Evolutionary conservation across 2,329 filamentous ascomycete genomes (phyloP).

Genomic region (Fusarium equiseti): DNA sequence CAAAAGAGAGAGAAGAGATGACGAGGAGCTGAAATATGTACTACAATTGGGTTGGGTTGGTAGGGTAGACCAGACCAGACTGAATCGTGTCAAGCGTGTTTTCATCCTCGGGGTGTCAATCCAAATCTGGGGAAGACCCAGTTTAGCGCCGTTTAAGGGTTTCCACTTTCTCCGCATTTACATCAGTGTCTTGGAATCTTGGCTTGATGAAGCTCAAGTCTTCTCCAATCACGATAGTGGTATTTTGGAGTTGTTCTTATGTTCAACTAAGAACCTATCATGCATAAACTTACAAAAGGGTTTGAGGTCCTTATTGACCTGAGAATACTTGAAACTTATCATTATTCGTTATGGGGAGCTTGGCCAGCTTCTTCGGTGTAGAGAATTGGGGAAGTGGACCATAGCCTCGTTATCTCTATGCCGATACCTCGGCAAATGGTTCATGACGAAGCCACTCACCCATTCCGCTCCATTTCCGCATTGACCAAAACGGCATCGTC

Average conservation of each 20-base stretch:
- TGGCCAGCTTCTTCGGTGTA: neutral
- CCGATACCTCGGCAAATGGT: constrained; percentile 1
- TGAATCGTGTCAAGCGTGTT: neutral
- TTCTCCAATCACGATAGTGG: constrained; percentile 1
- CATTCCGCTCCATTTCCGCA: constrained; percentile 1
- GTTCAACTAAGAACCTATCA: neutral
- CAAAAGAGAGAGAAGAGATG: neutral
- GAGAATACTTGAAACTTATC: neutral
- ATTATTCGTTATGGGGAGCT: neutral
- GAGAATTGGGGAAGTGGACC: constrained; percentile 2
- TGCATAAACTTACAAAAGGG: neutral
- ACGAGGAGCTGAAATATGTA: constrained; percentile 32
- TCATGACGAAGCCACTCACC: neutral
- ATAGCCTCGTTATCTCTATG: neutral
- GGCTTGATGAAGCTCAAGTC: neutral
- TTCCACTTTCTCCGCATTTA: constrained; percentile 29
- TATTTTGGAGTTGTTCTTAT: neutral
- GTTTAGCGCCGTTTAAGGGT: constrained; percentile 19
- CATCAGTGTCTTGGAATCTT: constrained; percentile 8
- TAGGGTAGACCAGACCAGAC: neutral
- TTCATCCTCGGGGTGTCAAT: constrained; percentile 11
- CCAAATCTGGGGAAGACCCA: constrained; percentile 32
- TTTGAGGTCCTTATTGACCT: neutral
- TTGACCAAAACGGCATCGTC: neutral
- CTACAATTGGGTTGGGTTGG: neutral